Percentiles rank a stretch among this genome's conserved stretches.
phyloP scores from a whole-genome alignment of 2,329 filamentous ascomycete genomes.

The Exophiala spinifera region DNA sequence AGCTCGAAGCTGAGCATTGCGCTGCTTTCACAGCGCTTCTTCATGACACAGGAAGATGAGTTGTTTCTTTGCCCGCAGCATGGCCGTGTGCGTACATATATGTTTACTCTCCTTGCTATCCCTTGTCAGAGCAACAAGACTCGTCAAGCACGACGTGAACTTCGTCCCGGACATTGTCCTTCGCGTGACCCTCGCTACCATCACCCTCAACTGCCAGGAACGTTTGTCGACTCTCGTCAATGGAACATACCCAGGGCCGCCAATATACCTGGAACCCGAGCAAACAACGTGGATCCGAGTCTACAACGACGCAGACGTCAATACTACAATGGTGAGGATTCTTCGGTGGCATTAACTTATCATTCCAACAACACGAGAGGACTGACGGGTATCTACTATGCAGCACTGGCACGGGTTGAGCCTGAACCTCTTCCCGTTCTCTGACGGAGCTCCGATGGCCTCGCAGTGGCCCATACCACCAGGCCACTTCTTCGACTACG shows the following conservation, averaged over 20 bases:
- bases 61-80: not conserved
- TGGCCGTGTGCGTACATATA: not conserved
- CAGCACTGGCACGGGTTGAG: conserved; percentile 68
- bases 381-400: not conserved
- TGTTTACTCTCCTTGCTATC: conserved; percentile 4
- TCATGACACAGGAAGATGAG: not conserved
- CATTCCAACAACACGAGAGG: not conserved
- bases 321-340: conserved; percentile 55
- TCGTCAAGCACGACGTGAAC: conserved; percentile 15
- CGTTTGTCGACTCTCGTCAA: conserved; percentile 52
- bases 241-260: conserved; percentile 52
- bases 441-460: conserved; percentile 60
- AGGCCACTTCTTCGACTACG: conserved; percentile 64
- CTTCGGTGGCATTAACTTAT: too few species aligned
- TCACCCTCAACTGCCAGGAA: conserved; percentile 46
- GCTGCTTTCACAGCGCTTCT: not conserved
- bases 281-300: conserved; percentile 55
- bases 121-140: conserved; percentile 3
- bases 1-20: not conserved
- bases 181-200: conserved; percentile 41
- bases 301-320: conserved; percentile 53
- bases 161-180: conserved; percentile 47
- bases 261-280: conserved; percentile 47
- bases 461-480: conserved; percentile 65
- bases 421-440: conserved; percentile 59